phyloP scores from a whole-genome alignment of 1,284 basidiomycete genomes.

The Amylostereum chailletii region DNA sequence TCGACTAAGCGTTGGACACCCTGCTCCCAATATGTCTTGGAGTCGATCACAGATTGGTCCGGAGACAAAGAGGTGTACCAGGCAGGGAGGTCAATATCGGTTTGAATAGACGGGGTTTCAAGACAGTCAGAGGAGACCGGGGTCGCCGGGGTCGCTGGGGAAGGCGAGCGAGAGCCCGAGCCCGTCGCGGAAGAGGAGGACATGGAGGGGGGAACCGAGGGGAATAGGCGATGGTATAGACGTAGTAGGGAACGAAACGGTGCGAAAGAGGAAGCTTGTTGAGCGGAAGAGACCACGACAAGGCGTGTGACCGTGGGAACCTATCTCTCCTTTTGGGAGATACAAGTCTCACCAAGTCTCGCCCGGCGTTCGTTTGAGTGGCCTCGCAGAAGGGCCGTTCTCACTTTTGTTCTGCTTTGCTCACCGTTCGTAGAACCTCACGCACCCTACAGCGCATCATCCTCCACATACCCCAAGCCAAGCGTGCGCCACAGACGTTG shows the following conservation, averaged over 20 bases:
- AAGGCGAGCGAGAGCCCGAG: slow-evolving; percentile 59
- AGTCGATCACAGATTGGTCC: slow-evolving; percentile 26
- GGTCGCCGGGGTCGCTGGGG: slow-evolving; percentile 62
- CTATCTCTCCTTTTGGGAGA: too few relatives aligned
- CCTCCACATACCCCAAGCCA: too few relatives aligned
- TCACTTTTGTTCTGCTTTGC: too few relatives aligned
- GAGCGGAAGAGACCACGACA: too few relatives aligned
- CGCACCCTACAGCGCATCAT: too few relatives aligned
- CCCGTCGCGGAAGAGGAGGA: slow-evolving; percentile 48
- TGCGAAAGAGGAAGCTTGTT: too few relatives aligned
- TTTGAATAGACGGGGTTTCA: slow-evolving; percentile 39
- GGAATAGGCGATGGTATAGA: background rate
- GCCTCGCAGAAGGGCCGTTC: too few relatives aligned
- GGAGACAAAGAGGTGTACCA: slow-evolving; percentile 48
- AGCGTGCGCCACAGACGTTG: too few relatives aligned
- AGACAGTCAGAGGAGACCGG: slow-evolving; percentile 52
- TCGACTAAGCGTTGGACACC: slow-evolving; percentile 16
- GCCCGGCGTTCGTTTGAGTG: too few relatives aligned
- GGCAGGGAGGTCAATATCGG: slow-evolving; percentile 41
- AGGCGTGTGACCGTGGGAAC: too few relatives aligned
- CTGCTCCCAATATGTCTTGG: slow-evolving; percentile 19
- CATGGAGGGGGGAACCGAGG: slow-evolving; percentile 22
- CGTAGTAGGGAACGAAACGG: background rate
- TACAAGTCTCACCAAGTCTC: too few relatives aligned
- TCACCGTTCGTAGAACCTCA: too few relatives aligned